phyloP scores from a whole-genome alignment of 176 grass and related monocot species.

The Aechmea fasciata region DNA sequence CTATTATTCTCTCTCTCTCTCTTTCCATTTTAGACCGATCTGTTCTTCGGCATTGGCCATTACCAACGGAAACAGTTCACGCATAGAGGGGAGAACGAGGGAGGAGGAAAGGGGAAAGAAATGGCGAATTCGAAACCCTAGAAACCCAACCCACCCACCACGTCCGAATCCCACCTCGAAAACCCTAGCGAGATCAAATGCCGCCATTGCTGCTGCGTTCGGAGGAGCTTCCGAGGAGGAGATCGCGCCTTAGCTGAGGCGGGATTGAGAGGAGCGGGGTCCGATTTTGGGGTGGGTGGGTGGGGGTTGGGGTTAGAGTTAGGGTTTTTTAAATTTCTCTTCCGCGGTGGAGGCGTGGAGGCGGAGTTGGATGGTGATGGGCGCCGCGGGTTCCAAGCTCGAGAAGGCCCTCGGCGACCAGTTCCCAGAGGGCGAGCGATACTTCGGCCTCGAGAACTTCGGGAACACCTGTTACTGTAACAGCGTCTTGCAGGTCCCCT shows the following conservation, averaged over 20 bases:
- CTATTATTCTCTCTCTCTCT: neutral
- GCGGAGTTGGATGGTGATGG: slow-evolving; percentile 17
- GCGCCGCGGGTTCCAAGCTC: slow-evolving; percentile 18
- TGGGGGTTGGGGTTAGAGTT: neutral
- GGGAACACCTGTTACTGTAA: slow-evolving; percentile 18
- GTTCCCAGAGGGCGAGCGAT: slow-evolving; percentile 20
- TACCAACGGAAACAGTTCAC: too few relatives aligned
- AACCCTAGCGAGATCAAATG: neutral
- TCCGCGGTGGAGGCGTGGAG: neutral
- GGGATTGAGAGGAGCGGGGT: neutral
- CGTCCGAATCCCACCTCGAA: neutral
- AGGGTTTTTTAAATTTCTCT: neutral
- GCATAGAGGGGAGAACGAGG: too few relatives aligned
- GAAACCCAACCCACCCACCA: neutral
- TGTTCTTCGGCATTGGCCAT: too few relatives aligned
- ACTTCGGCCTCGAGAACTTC: slow-evolving; percentile 18
- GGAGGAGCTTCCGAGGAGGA: too few relatives aligned
- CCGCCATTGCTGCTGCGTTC: too few relatives aligned
- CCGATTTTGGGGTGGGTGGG: neutral
- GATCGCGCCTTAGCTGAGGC: neutral
- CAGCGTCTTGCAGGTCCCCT: slow-evolving; percentile 14
- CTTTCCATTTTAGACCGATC: neutral
- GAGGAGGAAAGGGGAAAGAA: neutral
- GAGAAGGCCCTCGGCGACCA: slow-evolving; percentile 23
- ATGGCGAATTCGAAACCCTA: neutral